Conservation (phyloP, 352 stramenopile species). For the Globisporangium viniferum region DNA sequence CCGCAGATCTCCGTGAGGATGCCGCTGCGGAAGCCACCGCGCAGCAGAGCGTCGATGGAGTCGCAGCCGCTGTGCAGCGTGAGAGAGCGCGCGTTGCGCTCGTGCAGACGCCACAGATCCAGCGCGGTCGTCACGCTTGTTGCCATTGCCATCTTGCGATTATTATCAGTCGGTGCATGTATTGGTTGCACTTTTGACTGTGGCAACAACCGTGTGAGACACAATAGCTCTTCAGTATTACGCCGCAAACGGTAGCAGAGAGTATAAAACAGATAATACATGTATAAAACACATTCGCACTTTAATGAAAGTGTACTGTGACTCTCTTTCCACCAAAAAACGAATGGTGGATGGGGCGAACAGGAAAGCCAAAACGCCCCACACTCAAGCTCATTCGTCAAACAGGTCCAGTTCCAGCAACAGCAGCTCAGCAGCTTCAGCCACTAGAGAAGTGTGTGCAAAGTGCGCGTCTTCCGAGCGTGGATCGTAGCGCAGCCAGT, state of each 20-base stretch:
- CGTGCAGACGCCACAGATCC: conserved; percentile 34
- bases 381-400: neutral
- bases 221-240: neutral
- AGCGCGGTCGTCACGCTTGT: conserved; percentile 31
- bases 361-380: neutral
- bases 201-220: neutral
- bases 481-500: neutral
- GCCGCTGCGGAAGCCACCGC: conserved; percentile 62
- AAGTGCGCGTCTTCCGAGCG: neutral
- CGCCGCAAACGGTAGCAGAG: neutral
- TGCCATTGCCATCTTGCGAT: neutral
- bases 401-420: neutral
- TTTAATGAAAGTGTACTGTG: neutral
- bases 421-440: neutral
- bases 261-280: neutral
- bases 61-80: conserved; percentile 55
- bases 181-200: neutral
- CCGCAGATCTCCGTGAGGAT: conserved; percentile 76
- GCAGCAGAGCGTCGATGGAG: conserved; percentile 49
- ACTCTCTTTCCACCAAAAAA: neutral
- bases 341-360: conserved; percentile 6
- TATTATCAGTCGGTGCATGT: neutral
- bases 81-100: conserved; percentile 21
- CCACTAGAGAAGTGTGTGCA: neutral
- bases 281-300: neutral